phyloP scores from a whole-genome alignment of 108 stramenopile species.

The Mayamaea pseudoterrestris region DNA sequence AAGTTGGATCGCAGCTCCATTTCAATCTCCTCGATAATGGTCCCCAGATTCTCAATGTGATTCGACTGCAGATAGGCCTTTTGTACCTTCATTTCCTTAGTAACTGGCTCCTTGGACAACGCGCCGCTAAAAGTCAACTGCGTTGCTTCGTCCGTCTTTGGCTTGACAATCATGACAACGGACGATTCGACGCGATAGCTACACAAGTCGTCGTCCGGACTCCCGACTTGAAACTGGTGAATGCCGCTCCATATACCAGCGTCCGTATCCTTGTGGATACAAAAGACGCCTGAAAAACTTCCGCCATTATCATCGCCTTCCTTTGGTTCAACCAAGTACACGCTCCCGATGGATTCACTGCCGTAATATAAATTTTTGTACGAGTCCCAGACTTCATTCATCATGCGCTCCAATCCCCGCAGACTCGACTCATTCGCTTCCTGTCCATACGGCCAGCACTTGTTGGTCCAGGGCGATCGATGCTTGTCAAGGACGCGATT shows the following conservation, averaged over 20 bases:
- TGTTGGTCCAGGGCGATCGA: constrained; percentile 53
- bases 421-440: constrained; percentile 18
- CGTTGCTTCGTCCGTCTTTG: constrained; percentile 1
- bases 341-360: constrained; percentile 51
- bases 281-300: constrained; percentile 42
- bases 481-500: constrained; percentile 30
- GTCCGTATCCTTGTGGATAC: constrained; percentile 69
- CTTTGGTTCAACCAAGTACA: constrained; percentile 78
- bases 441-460: constrained; percentile 13
- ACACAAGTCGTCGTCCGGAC: constrained; percentile 11
- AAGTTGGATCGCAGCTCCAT: constrained; percentile 65
- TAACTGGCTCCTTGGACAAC: constrained; percentile 6
- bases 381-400: constrained; percentile 88
- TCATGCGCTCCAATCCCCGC: constrained; percentile 31
- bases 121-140: constrained; percentile 6
- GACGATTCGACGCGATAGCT: constrained; percentile 67
- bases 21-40: constrained; percentile 91
- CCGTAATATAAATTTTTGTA: constrained; percentile 90
- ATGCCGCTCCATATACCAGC: constrained; percentile 78
- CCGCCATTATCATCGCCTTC: constrained; percentile 6
- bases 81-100: constrained; percentile 3
- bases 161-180: constrained; percentile 47
- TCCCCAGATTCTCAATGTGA: constrained; percentile 88
- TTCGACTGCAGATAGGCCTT: constrained; percentile 11
- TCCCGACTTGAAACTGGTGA: constrained; percentile 76